Percentiles rank a stretch among this genome's conserved stretches.
These are phyloP conservation scores for Corrigiola litoralis DNA, from an alignment of 179 eudicot genomes.

Conservation along the genomic window DNA sequence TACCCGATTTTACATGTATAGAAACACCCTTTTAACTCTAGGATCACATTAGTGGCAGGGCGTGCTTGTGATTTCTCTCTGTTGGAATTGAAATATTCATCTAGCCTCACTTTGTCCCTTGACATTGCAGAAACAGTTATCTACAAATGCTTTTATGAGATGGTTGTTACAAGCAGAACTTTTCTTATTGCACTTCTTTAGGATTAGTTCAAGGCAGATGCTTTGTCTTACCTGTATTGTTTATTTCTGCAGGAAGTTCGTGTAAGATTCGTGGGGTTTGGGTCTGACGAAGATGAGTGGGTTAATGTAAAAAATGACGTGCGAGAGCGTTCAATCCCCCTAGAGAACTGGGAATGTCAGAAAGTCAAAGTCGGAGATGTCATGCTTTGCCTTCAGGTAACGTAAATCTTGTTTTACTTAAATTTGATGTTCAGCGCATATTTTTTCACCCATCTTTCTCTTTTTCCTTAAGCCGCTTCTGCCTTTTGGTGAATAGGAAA, in stretches of 20 bases:
- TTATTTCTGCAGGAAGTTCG: conserved; percentile 69
- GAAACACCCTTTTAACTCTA: not conserved
- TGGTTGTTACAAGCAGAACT: not conserved
- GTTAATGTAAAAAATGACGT: conserved; percentile 67
- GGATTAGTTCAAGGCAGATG: not conserved
- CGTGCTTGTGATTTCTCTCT: not conserved
- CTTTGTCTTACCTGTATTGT: conserved; percentile 3
- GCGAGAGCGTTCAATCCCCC: conserved; percentile 86
- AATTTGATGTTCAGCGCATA: not conserved
- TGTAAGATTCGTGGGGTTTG: conserved; percentile 81
- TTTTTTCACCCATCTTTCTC: not conserved
- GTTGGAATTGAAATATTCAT: not conserved
- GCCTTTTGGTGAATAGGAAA: conserved; percentile 42
- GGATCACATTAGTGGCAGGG: not conserved
- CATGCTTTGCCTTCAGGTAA: conserved; percentile 85
- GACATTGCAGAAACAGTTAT: no score
- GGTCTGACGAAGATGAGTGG: conserved; percentile 87
- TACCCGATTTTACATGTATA: no score
- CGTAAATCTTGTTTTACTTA: not conserved
- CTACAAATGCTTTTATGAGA: not conserved
- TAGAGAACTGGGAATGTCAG: conserved; percentile 77
- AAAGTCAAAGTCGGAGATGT: conserved; percentile 64
- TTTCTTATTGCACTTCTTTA: not conserved
- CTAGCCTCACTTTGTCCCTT: not conserved
- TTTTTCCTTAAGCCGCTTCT: no score